Percentiles rank a stretch among this genome's conserved stretches.
phyloP scores from a whole-genome alignment of 345 rosid species.

The Eucalyptus viminalis region DNA sequence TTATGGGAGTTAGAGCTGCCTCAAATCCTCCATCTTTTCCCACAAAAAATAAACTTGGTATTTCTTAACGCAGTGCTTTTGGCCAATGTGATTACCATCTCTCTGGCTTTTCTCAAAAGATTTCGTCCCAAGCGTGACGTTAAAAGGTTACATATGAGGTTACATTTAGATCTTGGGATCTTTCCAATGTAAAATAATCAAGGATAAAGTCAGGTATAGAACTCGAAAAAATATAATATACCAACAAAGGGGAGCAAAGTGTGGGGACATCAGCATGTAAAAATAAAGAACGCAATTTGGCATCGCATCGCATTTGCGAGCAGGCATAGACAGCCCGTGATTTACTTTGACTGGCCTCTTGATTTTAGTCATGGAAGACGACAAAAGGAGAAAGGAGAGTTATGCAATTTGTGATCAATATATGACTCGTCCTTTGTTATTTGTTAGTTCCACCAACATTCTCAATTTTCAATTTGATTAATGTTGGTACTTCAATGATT shows the following conservation, averaged over 20 bases:
- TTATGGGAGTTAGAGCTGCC: background rate
- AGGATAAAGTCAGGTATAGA: too few species aligned
- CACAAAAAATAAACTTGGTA: too few species aligned
- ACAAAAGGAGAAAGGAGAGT: background rate
- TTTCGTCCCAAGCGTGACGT: background rate
- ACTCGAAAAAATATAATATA: too few species aligned
- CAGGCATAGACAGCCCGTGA: too few species aligned
- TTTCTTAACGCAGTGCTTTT: background rate
- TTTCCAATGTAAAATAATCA: too few species aligned
- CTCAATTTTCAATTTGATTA: background rate
- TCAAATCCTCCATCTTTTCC: background rate
- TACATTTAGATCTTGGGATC: too few species aligned
- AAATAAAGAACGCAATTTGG: too few species aligned
- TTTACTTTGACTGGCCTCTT: too few species aligned
- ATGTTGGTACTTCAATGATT: background rate
- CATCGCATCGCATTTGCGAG: accelerated
- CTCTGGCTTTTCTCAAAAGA: background rate
- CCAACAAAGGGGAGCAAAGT: too few species aligned
- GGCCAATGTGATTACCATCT: background rate
- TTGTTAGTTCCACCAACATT: background rate
- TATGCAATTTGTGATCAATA: background rate
- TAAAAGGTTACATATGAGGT: too few species aligned
- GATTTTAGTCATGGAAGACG: background rate
- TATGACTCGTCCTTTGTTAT: background rate
- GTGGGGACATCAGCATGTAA: too few species aligned